Percentiles rank a stretch among this genome's conserved stretches.
phyloP scores from a whole-genome alignment of 2,329 filamentous ascomycete genomes.

The Penicillium sp. region DNA sequence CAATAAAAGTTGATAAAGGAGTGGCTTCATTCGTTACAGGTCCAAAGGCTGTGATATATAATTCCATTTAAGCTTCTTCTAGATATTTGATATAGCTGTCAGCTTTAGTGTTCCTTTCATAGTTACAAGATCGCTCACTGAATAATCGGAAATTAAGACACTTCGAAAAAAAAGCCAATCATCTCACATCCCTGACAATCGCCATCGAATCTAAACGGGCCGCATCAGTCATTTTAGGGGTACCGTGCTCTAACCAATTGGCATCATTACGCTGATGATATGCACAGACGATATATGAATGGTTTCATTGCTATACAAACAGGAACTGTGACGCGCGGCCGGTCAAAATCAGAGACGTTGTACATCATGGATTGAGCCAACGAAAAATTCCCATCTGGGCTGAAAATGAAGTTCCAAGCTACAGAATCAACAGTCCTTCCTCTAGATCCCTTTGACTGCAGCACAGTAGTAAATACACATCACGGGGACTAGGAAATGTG shows the following conservation, averaged over 20 bases:
- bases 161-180: neutral
- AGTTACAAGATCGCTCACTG: neutral
- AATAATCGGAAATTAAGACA: neutral
- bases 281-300: neutral
- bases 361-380: conserved; percentile 12
- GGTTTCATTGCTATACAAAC: conserved; percentile 11
- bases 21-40: neutral
- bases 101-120: neutral
- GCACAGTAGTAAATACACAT: neutral
- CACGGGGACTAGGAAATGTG: neutral
- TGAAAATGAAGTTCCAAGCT: conserved; percentile 7
- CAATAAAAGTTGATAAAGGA: neutral
- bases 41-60: neutral
- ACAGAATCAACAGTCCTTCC: neutral
- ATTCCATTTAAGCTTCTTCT: neutral
- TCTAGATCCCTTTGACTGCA: neutral
- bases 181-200: neutral
- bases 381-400: conserved; percentile 13
- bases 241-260: conserved; percentile 3
- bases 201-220: conserved; percentile 6
- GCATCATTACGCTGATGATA: neutral
- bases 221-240: conserved; percentile 14
- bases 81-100: neutral
- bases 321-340: conserved; percentile 24
- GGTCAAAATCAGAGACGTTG: conserved; percentile 10